Percentiles rank a stretch among this genome's conserved stretches.
These are phyloP conservation scores for Fragilariopsis cylindrus DNA, from an alignment of 108 stramenopile genomes.

Conservation along the genomic window DNA sequence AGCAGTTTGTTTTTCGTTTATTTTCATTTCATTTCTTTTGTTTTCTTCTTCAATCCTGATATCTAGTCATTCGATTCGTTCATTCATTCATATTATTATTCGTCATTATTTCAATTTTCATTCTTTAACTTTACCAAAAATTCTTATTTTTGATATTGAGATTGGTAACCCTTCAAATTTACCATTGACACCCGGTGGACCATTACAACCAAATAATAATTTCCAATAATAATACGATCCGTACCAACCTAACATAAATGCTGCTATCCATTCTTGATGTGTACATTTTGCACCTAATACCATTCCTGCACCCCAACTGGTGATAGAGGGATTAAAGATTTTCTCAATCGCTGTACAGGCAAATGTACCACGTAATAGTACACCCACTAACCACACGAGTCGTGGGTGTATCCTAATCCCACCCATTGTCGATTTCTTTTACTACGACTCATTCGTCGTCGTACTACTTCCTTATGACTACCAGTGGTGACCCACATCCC, in stretches of 20 bases:
- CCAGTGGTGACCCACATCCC: constrained; percentile 10
- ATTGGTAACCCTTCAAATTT: constrained; percentile 7
- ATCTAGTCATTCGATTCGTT: too few relatives aligned
- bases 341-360: constrained; percentile 9
- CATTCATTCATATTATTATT: too few relatives aligned
- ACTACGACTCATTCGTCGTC: neutral
- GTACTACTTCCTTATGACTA: neutral
- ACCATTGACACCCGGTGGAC: neutral
- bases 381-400: constrained; percentile 13
- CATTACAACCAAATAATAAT: constrained; percentile 3
- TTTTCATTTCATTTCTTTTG: too few relatives aligned
- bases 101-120: too few relatives aligned
- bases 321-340: neutral
- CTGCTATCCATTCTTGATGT: constrained; percentile 13
- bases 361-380: constrained; percentile 11
- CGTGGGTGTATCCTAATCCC: constrained; percentile 19
- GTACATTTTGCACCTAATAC: constrained; percentile 4
- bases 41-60: too few relatives aligned
- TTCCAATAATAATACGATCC: constrained; percentile 15
- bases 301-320: constrained; percentile 16
- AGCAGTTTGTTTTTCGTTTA: too few relatives aligned
- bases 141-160: neutral
- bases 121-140: neutral
- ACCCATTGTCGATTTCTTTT: constrained; percentile 11
- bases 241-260: constrained; percentile 17